A percentile compares a stretch with the other conserved stretches of the same genome.
phyloP scores from a whole-genome alignment of 163 green algal genomes.

The Trebouxia gelatinosa region DNA sequence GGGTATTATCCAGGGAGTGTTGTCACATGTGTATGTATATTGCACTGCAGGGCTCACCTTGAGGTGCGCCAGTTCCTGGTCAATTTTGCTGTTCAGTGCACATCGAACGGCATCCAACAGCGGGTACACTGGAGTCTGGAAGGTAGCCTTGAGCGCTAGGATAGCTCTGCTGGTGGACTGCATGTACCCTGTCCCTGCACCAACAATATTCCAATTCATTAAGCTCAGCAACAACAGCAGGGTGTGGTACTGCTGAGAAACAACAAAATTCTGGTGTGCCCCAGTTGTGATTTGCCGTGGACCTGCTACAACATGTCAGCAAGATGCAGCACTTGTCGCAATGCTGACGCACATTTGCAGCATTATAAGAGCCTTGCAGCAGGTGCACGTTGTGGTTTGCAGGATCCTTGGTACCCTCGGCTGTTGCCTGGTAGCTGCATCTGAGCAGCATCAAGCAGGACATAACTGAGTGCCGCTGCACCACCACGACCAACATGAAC shows the following conservation, averaged over 20 bases:
- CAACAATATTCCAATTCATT: neutral
- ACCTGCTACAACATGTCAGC: neutral
- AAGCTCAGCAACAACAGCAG: neutral
- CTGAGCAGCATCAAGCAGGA: too few species aligned
- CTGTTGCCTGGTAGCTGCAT: too few species aligned
- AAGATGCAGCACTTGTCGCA: neutral
- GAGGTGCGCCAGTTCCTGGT: slow-evolving; percentile 39
- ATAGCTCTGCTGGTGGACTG: slow-evolving; percentile 50
- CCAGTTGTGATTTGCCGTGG: neutral
- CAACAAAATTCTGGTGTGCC: too few species aligned
- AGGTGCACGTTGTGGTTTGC: too few species aligned
- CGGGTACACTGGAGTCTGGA: slow-evolving; percentile 52
- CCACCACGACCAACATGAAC: too few species aligned
- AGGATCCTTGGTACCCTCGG: too few species aligned
- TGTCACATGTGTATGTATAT: too few species aligned
- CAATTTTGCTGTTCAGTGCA: slow-evolving; percentile 36
- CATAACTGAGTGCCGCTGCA: too few species aligned
- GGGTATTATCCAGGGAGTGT: neutral
- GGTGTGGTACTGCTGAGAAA: neutral
- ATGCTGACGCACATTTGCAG: neutral
- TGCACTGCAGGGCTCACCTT: slow-evolving; percentile 39
- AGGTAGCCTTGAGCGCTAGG: slow-evolving; percentile 46
- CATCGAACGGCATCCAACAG: slow-evolving; percentile 43
- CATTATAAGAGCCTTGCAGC: too few species aligned
- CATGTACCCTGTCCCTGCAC: neutral